Evolutionary conservation across 2,329 filamentous ascomycete genomes (phyloP).

Genomic region (Fusarium devonianum): DNA sequence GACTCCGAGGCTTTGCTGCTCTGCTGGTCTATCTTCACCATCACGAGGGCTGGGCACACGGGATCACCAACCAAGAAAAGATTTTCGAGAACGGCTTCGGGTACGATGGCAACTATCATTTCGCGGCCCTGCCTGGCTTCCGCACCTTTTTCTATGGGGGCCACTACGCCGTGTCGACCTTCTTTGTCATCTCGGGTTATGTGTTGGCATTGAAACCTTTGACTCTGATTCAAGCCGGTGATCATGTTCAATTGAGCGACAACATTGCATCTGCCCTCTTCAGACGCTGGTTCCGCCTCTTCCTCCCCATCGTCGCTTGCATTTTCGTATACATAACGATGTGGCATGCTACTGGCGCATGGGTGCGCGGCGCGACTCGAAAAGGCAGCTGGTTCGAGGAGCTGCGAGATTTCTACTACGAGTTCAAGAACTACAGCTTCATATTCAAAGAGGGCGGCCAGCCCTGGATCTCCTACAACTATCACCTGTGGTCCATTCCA

Average conservation of each 20-base stretch:
- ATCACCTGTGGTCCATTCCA: constrained; percentile 70
- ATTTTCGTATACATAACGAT: constrained; percentile 59
- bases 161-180: constrained; percentile 64
- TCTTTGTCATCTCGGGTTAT: constrained; percentile 67
- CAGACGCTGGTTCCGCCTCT: constrained; percentile 58
- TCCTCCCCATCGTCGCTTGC: constrained; percentile 60
- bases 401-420: constrained; percentile 57
- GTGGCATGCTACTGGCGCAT: constrained; percentile 61
- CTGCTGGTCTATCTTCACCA: constrained; percentile 71
- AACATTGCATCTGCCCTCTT: constrained; percentile 57
- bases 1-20: constrained; percentile 71
- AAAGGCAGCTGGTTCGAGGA: constrained; percentile 56
- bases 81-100: constrained; percentile 63
- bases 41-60: constrained; percentile 65
- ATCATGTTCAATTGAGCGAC: constrained; percentile 52
- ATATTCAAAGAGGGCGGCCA: constrained; percentile 65
- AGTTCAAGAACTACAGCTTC: constrained; percentile 75
- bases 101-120: constrained; percentile 55
- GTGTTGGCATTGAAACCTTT: constrained; percentile 61
- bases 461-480: constrained; percentile 61
- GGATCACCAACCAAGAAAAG: constrained; percentile 44
- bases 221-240: constrained; percentile 53
- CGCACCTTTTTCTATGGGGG: constrained; percentile 68
- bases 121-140: constrained; percentile 63
- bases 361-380: constrained; percentile 48